Evolutionary conservation across 257 asterid species (phyloP).

Genomic region (Coffea eugenioides): DNA sequence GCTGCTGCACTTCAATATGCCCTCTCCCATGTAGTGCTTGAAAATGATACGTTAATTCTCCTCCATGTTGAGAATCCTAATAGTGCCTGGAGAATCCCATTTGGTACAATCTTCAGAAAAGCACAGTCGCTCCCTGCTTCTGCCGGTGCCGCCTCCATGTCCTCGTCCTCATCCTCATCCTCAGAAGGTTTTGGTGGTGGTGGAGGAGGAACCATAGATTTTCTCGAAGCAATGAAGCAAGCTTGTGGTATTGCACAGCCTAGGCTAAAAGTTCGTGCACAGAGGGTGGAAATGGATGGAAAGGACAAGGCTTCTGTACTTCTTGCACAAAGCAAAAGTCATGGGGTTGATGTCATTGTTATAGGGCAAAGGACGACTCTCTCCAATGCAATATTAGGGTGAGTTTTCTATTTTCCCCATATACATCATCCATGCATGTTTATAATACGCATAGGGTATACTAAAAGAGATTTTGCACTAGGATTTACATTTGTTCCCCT

Average conservation of each 20-base stretch:
- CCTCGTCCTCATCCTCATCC: slow-evolving; percentile 17
- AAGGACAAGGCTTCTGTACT: slow-evolving; percentile 63
- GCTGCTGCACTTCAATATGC: slow-evolving; percentile 69
- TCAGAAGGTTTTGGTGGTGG: not conserved
- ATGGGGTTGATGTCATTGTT: slow-evolving; percentile 51
- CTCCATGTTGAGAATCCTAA: slow-evolving; percentile 50
- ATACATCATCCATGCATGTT: not conserved
- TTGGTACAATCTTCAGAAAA: slow-evolving; percentile 44
- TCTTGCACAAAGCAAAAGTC: slow-evolving; percentile 38
- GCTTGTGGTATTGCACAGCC: slow-evolving; percentile 44
- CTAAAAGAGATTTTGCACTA: not conserved
- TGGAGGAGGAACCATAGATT: slow-evolving; percentile 23
- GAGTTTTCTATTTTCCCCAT: slow-evolving; percentile 13
- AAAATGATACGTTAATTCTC: slow-evolving; percentile 52
- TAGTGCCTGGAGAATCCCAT: slow-evolving; percentile 46
- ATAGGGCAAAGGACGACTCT: slow-evolving; percentile 60
- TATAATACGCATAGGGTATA: too few relatives aligned
- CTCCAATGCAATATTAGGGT: slow-evolving; percentile 66
- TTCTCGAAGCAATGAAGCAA: slow-evolving; percentile 56
- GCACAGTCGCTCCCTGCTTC: slow-evolving; percentile 21
- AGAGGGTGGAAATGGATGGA: slow-evolving; percentile 50
- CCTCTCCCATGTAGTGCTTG: slow-evolving; percentile 55
- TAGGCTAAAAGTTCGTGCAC: slow-evolving; percentile 40
- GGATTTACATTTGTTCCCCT: not conserved
- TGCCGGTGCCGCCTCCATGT: slow-evolving; percentile 3